A percentile compares a stretch with the other conserved stretches of the same genome.
These are phyloP conservation scores for Boletus sp. DNA, from an alignment of 1,284 basidiomycete genomes.

Conservation along the genomic window DNA sequence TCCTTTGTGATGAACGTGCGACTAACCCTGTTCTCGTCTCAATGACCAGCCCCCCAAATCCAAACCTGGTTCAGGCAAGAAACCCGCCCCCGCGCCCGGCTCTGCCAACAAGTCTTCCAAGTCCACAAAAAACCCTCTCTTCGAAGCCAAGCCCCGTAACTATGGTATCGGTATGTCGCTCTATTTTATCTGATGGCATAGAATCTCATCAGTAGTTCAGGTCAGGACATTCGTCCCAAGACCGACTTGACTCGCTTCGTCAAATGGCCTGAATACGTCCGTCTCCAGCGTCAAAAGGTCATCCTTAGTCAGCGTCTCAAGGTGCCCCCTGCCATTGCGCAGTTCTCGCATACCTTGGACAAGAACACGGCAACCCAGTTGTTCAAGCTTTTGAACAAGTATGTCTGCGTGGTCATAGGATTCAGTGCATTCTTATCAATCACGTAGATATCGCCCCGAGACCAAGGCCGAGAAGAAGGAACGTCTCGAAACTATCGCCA, in stretches of 20 bases:
- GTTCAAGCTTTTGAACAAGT: slow-evolving; percentile 99
- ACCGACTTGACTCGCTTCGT: slow-evolving; percentile 97
- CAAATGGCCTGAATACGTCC: slow-evolving; percentile 99
- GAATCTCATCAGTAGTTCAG: slow-evolving; percentile 45
- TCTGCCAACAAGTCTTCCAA: slow-evolving; percentile 77
- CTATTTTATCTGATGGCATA: rapidly evolving
- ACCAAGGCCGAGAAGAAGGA: slow-evolving; percentile 98
- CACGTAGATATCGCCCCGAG: slow-evolving; percentile 75
- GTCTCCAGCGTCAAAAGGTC: slow-evolving; percentile 98
- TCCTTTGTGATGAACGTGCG: slow-evolving; percentile 37
- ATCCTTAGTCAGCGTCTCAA: slow-evolving; percentile 99
- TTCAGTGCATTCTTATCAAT: not conserved
- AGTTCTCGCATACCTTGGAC: slow-evolving; percentile 98
- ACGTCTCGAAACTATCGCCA: slow-evolving; percentile 80
- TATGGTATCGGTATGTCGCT: slow-evolving; percentile 87
- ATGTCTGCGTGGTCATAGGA: slow-evolving; percentile 30
- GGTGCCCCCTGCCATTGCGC: slow-evolving; percentile 97
- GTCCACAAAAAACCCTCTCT: slow-evolving; percentile 93
- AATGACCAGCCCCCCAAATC: slow-evolving; percentile 85
- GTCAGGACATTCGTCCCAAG: slow-evolving; percentile 92
- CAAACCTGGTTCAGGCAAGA: slow-evolving; percentile 74
- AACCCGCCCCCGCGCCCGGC: slow-evolving; percentile 77
- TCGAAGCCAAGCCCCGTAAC: slow-evolving; percentile 89
- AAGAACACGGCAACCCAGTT: slow-evolving; percentile 99
- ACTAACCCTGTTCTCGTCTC: slow-evolving; percentile 73